Conservation (phyloP, 441 rosid species). For the Syzygium syzygioides region DNA sequence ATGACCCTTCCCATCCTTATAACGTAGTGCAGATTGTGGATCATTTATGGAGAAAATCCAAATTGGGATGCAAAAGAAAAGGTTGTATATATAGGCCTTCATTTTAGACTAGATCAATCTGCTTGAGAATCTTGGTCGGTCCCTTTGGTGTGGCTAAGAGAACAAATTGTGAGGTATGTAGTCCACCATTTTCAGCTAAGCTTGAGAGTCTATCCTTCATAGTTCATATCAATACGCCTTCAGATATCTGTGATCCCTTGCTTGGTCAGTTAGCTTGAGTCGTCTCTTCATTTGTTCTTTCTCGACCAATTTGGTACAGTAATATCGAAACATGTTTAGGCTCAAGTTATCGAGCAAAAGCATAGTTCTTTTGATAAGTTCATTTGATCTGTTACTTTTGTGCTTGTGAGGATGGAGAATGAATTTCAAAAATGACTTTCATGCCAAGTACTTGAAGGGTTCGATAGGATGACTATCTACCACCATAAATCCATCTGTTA, state of each 20-base stretch:
- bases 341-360: background rate
- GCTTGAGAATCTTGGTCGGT: background rate
- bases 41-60: background rate
- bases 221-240: background rate
- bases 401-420: background rate
- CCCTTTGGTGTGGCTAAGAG: background rate
- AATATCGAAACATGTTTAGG: background rate
- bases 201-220: background rate
- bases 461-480: background rate
- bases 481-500: background rate
- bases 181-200: background rate
- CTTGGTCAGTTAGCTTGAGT: background rate
- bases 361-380: background rate
- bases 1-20: background rate
- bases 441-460: background rate
- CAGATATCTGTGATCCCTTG: background rate
- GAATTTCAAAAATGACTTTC: background rate
- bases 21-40: background rate
- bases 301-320: background rate
- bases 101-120: background rate
- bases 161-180: background rate
- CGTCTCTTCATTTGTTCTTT: background rate
- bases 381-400: background rate
- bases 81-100: background rate
- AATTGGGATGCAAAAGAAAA: background rate